phyloP scores from a whole-genome alignment of 2,329 filamentous ascomycete genomes.

The Fusarium acutatum region DNA sequence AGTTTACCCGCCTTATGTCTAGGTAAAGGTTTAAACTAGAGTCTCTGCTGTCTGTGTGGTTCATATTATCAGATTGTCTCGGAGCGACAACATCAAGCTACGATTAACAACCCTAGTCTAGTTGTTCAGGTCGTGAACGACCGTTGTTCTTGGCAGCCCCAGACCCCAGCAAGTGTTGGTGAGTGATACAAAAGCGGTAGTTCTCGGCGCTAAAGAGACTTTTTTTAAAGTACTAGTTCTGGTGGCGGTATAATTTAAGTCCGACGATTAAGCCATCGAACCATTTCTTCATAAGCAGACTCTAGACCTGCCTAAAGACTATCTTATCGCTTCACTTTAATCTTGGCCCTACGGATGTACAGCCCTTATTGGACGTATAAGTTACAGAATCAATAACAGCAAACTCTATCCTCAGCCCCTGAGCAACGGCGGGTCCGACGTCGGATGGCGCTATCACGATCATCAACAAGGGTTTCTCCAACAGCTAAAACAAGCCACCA shows the following conservation, averaged over 20 bases:
- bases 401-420: background rate
- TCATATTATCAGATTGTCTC: background rate
- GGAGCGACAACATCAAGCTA: background rate
- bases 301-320: background rate
- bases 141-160: too few relatives aligned
- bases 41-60: accelerated
- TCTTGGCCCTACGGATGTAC: background rate
- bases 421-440: background rate
- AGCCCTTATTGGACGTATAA: background rate
- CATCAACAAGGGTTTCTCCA: background rate
- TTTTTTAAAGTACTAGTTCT: accelerated
- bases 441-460: background rate
- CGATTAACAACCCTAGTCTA: background rate
- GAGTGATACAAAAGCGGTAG: background rate
- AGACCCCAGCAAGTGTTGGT: background rate
- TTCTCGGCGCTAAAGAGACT: accelerated
- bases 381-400: background rate
- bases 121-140: background rate
- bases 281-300: too few relatives aligned
- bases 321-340: background rate
- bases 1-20: background rate
- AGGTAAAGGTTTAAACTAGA: too few relatives aligned
- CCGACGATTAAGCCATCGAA: background rate
- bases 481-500: background rate
- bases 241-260: background rate